These are phyloP conservation scores for Emergomyces orientalis DNA, from an alignment of 2,329 filamentous ascomycete genomes.

Conservation along the genomic window DNA sequence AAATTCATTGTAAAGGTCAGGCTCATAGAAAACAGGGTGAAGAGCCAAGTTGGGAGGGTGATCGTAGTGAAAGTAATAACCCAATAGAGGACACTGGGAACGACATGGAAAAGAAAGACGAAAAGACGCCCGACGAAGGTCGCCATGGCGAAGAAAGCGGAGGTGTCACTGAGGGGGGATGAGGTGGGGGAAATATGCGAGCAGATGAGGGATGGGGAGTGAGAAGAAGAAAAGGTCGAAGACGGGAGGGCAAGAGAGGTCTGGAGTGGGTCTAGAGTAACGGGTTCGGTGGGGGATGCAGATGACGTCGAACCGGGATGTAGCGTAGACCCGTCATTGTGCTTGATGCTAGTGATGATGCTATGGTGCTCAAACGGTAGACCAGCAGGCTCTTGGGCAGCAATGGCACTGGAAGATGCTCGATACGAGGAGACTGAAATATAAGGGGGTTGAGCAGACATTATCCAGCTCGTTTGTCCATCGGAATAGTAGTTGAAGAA, in stretches of 20 bases:
- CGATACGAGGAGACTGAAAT: not conserved
- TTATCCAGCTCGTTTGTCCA: not conserved
- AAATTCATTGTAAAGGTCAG: slow-evolving; percentile 98
- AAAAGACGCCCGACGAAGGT: slow-evolving; percentile 21
- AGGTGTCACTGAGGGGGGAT: not conserved
- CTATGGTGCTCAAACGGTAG: not conserved
- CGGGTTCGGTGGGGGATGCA: slow-evolving; percentile 4
- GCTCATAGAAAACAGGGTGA: slow-evolving; percentile 81
- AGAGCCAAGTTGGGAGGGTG: slow-evolving; percentile 79
- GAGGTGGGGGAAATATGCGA: slow-evolving; percentile 8
- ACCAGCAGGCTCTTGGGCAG: not conserved
- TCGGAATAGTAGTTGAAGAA: not conserved
- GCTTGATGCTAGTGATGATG: not conserved
- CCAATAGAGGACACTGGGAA: slow-evolving; percentile 62
- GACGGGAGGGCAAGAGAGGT: slow-evolving; percentile 1
- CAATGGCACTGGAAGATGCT: not conserved
- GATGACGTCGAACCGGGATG: slow-evolving; percentile 1
- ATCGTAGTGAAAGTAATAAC: slow-evolving; percentile 76
- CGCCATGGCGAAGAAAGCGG: slow-evolving; percentile 14
- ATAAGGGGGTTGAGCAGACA: not conserved
- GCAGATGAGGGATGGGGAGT: slow-evolving; percentile 7
- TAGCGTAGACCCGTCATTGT: not conserved
- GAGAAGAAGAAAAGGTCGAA: slow-evolving; percentile 4
- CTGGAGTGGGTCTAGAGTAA: slow-evolving; percentile 3
- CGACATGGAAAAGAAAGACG: slow-evolving; percentile 42